phyloP scores from a whole-genome alignment of 176 grass and related monocot genomes.

The Ananas comosus region DNA sequence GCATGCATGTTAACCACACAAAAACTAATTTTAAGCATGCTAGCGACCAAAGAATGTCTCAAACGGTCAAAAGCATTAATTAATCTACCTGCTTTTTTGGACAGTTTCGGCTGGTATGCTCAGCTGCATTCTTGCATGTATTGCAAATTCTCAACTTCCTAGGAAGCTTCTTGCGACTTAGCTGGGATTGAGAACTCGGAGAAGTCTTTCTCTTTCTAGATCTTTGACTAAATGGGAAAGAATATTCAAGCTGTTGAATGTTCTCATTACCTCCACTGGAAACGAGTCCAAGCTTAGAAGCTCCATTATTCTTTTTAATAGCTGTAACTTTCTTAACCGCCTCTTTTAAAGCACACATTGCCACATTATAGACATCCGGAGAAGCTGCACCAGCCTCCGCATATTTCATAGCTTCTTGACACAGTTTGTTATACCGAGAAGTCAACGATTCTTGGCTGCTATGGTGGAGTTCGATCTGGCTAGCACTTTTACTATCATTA shows the following conservation, averaged over 20 bases:
- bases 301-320: conserved; percentile 19
- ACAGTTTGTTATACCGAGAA: conserved; percentile 12
- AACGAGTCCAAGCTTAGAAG: conserved; percentile 2
- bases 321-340: conserved; percentile 19
- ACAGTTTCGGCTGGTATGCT: conserved; percentile 6
- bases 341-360: conserved; percentile 16
- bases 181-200: background rate
- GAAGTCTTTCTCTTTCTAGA: background rate
- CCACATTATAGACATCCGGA: conserved; percentile 21
- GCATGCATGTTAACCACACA: background rate
- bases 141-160: conserved; percentile 9
- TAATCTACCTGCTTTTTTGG: conserved; percentile 2
- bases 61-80: background rate
- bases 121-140: background rate
- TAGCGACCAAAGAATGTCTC: background rate
- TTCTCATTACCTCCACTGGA: background rate
- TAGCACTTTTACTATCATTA: background rate
- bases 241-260: background rate
- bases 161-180: background rate
- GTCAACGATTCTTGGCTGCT: conserved; percentile 3
- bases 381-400: conserved; percentile 20
- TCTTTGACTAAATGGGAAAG: background rate
- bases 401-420: conserved; percentile 27
- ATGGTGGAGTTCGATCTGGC: conserved; percentile 9
- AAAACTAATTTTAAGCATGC: background rate